Evolutionary conservation across 148 eudicot genomes (phyloP), one percentile per base, ranked within the genome.

Genomic region (Chenopodium quinoa): DNA sequence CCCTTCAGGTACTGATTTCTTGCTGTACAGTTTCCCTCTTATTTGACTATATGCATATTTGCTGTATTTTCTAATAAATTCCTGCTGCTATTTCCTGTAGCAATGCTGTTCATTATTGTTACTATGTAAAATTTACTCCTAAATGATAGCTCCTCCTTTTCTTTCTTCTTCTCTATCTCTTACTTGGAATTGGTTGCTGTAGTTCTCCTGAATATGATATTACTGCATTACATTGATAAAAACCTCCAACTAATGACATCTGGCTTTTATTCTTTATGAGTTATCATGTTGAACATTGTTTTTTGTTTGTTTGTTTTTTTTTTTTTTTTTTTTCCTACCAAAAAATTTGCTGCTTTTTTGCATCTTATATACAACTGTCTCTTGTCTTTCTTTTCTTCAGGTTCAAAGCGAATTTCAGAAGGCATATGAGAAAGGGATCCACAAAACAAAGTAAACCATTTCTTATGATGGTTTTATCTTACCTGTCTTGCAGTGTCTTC

Each of bases 371-470:
- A 20, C 22, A 62, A 22, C 7, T 62, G 65, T 56, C 34, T 12
- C 7, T 20, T 67, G 23, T 50, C 44, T 17, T 63, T n/a, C 2
- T 13, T 52, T 81, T 72, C 75, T 78, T 71, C 88, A 96, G 98
- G 94, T 91, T 80, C 88, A 93, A 89, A 96, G 99, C 84, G 98
- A 96, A 89, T 96, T 96, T 82, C 98, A 94, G 85, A 96, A 91
- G 89, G 99, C 99, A 48, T 96, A 96, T 88, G 99, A 96, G 87
- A 93, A 91, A 82, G 98, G 98, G 73, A 92, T 96, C 82, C 92
- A 88, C 64, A 96, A 92, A 87, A 89, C 99, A 77, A 96, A 90
- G 98, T 96, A 81, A 85, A 88, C 78, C 75, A 31, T 63, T 74
- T 40, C 40, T 72, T 14, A 20, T 75, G 56, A 46, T 72, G 79